phyloP scores from a whole-genome alignment of 257 asterid genomes.

The Phtheirospermum japonicum region DNA sequence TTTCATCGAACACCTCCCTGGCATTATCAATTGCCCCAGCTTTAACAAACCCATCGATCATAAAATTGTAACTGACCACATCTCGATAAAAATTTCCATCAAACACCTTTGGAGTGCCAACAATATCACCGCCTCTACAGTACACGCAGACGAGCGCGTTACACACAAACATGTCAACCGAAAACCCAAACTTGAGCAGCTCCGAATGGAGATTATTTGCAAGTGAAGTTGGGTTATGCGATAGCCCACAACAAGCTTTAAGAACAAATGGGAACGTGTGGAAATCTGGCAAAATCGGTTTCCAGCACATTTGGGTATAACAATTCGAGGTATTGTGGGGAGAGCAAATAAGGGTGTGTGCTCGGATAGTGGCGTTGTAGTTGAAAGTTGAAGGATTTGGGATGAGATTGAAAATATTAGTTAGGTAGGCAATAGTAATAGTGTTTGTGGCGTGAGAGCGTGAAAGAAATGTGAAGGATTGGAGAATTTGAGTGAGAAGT shows the following conservation, averaged over 20 bases:
- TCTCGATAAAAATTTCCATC: constrained; percentile 50
- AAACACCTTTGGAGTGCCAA: constrained; percentile 46
- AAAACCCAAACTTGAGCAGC: constrained; percentile 54
- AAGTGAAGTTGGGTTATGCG: constrained; percentile 33
- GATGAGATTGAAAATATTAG: constrained; percentile 55
- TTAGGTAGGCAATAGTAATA: constrained; percentile 34
- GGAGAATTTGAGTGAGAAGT: constrained; percentile 62
- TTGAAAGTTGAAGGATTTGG: too few species aligned
- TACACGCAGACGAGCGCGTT: constrained; percentile 53
- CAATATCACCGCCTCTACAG: constrained; percentile 34
- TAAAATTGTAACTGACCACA: constrained; percentile 63
- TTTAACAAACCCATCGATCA: constrained; percentile 74
- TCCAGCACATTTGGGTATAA: constrained; percentile 51
- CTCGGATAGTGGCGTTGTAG: constrained; percentile 65
- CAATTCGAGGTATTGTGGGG: constrained; percentile 43
- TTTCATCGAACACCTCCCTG: constrained; percentile 56
- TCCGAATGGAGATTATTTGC: constrained; percentile 51
- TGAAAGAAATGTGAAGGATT: constrained; percentile 36
- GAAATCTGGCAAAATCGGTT: constrained; percentile 52
- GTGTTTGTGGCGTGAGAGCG: constrained; percentile 20
- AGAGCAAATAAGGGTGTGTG: constrained; percentile 47
- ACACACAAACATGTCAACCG: constrained; percentile 50
- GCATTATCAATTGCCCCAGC: constrained; percentile 56
- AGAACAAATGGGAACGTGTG: constrained; percentile 66
- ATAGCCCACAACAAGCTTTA: constrained; percentile 61